Base-by-base conservation (phyloP, 306 rosid species). In the Urtica urens region DNA sequence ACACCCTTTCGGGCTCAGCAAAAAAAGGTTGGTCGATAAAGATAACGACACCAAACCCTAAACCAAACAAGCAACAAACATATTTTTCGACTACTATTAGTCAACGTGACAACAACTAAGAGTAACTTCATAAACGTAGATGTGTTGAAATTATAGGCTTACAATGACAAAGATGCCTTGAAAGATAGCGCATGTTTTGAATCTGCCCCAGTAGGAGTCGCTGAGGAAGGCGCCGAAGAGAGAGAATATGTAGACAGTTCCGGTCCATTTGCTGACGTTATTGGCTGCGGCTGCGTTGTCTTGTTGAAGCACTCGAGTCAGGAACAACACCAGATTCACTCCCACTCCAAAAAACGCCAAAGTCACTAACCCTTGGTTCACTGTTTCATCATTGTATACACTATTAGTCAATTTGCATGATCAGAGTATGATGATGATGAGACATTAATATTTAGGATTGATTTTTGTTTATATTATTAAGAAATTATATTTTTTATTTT, bases 161-260 rank as follows among this genome's bases (percentile, higher is more conserved):
- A 85, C 99, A 3, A 78, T 54, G 24, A 90, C 99, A 67, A 90
- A 85, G 69, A 90, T 81, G 70, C 59, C 58, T 21, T 87, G 96
- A 63, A 87, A 87, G 43, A 87, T 64, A 17, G 92, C 92, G 63
- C 96, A 80, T 21, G 94, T 87, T 53, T 82, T 87, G 55, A 70
- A 87, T 59, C 96, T 76, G 68, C 96, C 96, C 96, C 96, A 87
- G 8, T 87, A 87, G 6, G 96, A 87, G 57, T 87, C 96, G 62
- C 94, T 82, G 21, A 87, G 94, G 63, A 87, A 87, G 44, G 96
- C 96, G 26, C 96, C 96, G n/a, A 87, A 90, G n/a, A 87, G 87
- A 29, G 96, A 87, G 78, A 79, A 87, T 48, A 87, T 82, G 50
- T 87, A 87, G 15, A 87, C 96, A 1, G 96, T 87, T 16, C 96